phyloP scores from a whole-genome alignment of 2,329 filamentous ascomycete species.

The Aaosphaeria arxii region DNA sequence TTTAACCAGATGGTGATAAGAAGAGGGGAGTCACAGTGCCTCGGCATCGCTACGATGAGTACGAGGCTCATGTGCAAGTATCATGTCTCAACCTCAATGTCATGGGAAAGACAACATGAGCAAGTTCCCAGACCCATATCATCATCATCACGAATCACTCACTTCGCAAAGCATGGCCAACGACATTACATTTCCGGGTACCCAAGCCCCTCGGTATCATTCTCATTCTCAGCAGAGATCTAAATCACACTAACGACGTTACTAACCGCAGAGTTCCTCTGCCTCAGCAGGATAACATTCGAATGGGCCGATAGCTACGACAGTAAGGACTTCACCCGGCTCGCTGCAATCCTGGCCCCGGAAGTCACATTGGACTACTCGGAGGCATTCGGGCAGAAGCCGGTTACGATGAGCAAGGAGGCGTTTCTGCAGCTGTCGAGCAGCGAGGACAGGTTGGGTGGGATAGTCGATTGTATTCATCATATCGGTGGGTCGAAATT shows the following conservation, averaged over 20 bases:
- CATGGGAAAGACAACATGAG: not conserved
- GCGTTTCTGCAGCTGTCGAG: conserved; percentile 4
- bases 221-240: not conserved
- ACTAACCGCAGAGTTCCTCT: conserved; percentile 2
- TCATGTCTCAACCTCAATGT: not conserved
- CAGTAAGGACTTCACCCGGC: conserved; percentile 4
- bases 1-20: no score
- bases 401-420: conserved; percentile 2
- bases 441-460: conserved; percentile 1
- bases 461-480: conserved; percentile 8
- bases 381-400: conserved; percentile 5
- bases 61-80: not conserved
- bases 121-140: not conserved
- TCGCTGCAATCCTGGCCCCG: conserved; percentile 4
- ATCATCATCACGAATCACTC: not conserved
- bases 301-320: conserved; percentile 11
- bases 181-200: conserved; percentile 6
- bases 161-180: conserved; percentile 4
- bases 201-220: not conserved
- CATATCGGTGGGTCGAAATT: conserved; percentile 7
- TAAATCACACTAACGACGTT: no score
- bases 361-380: conserved; percentile 8
- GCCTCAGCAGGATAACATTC: conserved; percentile 6
- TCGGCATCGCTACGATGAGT: no score
- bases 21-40: no score